Percentiles rank a stretch among this genome's conserved stretches.
Evolutionary conservation across 2,329 filamentous ascomycete genomes (phyloP).

Genomic region (Nigrograna mackinnonii): DNA sequence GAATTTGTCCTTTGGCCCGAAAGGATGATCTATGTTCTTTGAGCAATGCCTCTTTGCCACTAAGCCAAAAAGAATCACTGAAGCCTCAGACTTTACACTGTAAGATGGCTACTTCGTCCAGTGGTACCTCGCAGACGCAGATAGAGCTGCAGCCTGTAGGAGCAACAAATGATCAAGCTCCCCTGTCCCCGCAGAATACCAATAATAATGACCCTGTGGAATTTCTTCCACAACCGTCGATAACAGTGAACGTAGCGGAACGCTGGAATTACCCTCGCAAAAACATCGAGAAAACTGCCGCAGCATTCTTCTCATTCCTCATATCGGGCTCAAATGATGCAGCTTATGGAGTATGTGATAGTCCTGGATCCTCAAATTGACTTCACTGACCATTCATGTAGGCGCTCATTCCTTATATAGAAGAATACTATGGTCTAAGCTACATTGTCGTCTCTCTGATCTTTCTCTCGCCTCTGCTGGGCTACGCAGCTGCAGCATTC

Average conservation of each 20-base stretch:
- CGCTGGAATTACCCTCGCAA: conserved; percentile 66
- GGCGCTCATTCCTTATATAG: conserved; percentile 47
- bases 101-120: no score
- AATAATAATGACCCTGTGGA: conserved; percentile 1
- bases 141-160: neutral
- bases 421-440: conserved; percentile 63
- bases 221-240: conserved; percentile 1
- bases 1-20: no score
- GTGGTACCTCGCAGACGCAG: neutral
- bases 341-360: conserved; percentile 59
- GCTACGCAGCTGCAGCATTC: conserved; percentile 66
- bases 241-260: conserved; percentile 39
- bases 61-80: no score
- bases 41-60: no score
- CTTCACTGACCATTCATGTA: neutral
- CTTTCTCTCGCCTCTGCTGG: conserved; percentile 68
- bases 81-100: no score
- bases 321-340: conserved; percentile 73
- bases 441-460: conserved; percentile 68
- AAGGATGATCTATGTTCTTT: no score
- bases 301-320: conserved; percentile 64
- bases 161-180: neutral
- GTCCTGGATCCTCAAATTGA: neutral
- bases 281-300: conserved; percentile 62
- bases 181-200: neutral